phyloP scores from a whole-genome alignment of 176 grass and related monocot species.

The Eragrostis curvula region DNA sequence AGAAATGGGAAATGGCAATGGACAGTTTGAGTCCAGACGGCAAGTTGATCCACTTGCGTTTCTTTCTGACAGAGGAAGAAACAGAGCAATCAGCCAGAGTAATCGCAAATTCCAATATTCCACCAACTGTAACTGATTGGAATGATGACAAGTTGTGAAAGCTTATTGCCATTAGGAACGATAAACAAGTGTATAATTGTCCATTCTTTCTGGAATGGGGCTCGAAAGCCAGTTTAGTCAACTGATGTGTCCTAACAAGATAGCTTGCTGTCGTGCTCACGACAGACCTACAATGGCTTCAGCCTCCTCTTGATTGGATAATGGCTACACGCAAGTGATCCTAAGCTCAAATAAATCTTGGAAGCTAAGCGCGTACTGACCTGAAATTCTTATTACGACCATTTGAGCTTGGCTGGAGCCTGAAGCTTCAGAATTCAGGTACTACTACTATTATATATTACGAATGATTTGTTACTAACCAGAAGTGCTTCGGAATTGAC shows the following conservation, averaged over 20 bases:
- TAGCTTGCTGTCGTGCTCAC: slow-evolving; percentile 32
- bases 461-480: not conserved
- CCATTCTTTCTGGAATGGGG: slow-evolving; percentile 2
- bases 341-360: not conserved
- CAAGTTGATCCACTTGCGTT: slow-evolving; percentile 35
- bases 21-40: not conserved
- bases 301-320: slow-evolving; percentile 38
- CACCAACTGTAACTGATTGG: not conserved
- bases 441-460: no score
- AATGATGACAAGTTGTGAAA: slow-evolving; percentile 5
- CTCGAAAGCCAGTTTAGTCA: slow-evolving; percentile 7
- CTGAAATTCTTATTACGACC: not conserved
- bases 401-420: not conserved
- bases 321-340: slow-evolving; percentile 38
- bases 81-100: not conserved
- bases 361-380: not conserved
- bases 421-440: not conserved
- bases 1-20: slow-evolving; percentile 5
- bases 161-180: not conserved
- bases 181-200: slow-evolving; percentile 6
- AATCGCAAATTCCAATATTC: not conserved
- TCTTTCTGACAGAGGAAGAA: slow-evolving; percentile 29
- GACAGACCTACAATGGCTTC: slow-evolving; percentile 17
- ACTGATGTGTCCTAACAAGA: slow-evolving; percentile 19
- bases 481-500: not conserved